These are phyloP conservation scores for Sequoia sempervirens DNA, from an alignment of 75 land plant genomes.

Conservation along the genomic window DNA sequence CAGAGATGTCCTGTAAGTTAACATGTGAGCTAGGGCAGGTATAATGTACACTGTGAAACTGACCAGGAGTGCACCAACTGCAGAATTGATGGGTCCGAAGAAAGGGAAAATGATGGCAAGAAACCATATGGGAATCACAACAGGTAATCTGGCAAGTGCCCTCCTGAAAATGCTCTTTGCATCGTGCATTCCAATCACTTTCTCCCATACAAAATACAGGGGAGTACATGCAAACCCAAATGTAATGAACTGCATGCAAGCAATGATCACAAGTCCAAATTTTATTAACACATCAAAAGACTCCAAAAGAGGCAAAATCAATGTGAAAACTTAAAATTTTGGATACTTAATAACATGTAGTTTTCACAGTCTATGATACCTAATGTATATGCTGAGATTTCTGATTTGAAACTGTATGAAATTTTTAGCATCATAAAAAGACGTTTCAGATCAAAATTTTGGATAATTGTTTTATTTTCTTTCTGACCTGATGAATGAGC, in stretches of 20 bases:
- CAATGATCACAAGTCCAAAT: neutral
- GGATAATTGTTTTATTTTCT: neutral
- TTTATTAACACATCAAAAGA: too few species aligned
- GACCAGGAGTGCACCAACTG: constrained; percentile 74
- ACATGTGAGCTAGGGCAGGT: constrained; percentile 72
- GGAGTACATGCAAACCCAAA: constrained; percentile 71
- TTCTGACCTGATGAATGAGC: constrained; percentile 24
- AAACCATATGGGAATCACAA: constrained; percentile 72
- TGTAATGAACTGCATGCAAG: constrained; percentile 48
- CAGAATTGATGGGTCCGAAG: constrained; percentile 83
- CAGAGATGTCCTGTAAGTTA: constrained; percentile 41
- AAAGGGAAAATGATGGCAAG: constrained; percentile 70
- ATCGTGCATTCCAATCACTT: constrained; percentile 54
- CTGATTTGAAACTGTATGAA: too few species aligned
- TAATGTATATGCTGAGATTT: too few species aligned
- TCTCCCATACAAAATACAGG: constrained; percentile 74
- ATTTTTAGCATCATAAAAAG: too few species aligned
- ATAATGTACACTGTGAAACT: constrained; percentile 88
- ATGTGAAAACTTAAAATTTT: too few species aligned
- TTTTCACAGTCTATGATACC: too few species aligned
- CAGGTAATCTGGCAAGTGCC: constrained; percentile 55
- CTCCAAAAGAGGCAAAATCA: too few species aligned
- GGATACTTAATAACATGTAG: too few species aligned
- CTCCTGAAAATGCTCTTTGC: constrained; percentile 39
- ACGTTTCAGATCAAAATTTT: neutral